phyloP scores from a whole-genome alignment of 2,329 filamentous ascomycete species.

The Colletotrichum godetiae region DNA sequence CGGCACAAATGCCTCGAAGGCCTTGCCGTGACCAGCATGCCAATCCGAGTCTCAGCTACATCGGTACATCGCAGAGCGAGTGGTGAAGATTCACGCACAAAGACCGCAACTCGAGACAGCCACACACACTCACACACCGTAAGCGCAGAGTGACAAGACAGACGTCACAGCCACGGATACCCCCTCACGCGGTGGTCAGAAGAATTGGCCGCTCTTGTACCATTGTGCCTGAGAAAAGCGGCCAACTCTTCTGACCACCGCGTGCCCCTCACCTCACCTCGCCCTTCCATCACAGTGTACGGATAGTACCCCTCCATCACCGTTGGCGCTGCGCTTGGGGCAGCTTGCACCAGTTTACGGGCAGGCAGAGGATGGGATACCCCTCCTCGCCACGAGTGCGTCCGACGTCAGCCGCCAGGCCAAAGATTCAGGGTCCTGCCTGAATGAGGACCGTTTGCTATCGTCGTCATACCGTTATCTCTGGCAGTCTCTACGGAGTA shows the following conservation, averaged over 20 bases:
- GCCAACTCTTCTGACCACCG: no score
- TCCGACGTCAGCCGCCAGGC: slow-evolving; percentile 18
- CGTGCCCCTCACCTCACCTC: no score
- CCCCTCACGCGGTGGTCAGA: no score
- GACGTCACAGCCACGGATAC: slow-evolving; percentile 28
- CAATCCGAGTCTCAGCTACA: slow-evolving; percentile 18
- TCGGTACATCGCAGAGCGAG: slow-evolving; percentile 1
- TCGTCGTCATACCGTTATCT: background rate
- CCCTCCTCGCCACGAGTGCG: slow-evolving; percentile 9
- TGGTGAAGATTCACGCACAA: slow-evolving; percentile 31
- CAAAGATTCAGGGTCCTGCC: slow-evolving; percentile 30
- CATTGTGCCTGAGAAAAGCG: no score
- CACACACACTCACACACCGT: slow-evolving; percentile 4
- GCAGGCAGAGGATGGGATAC: slow-evolving; percentile 12
- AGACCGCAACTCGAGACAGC: slow-evolving; percentile 30
- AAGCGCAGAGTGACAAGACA: background rate
- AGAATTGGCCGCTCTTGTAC: no score
- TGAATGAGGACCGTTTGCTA: background rate
- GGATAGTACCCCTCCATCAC: background rate
- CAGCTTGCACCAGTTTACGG: background rate
- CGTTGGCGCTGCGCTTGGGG: slow-evolving; percentile 2
- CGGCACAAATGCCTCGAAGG: slow-evolving; percentile 26
- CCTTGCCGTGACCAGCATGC: background rate
- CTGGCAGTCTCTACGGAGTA: background rate
- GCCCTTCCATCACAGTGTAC: background rate